Evolutionary conservation across 768 basidiomycete species (phyloP), one percentile per base, ranked within the genome.

Genomic region (Gloeophyllum trabeum): DNA sequence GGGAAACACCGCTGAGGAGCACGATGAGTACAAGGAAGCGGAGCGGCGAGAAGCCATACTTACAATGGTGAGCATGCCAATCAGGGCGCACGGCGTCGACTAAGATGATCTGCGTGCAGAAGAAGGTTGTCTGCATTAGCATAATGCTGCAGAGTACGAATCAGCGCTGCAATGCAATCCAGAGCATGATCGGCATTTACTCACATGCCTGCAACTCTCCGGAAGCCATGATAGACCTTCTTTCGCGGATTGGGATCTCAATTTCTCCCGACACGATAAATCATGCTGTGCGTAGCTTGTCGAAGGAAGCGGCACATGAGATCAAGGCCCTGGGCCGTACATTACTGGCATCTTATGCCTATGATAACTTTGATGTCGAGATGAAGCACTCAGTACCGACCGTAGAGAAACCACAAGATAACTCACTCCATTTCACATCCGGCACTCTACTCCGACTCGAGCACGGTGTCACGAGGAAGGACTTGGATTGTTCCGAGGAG

Each of bases 291-390:
- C 35, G 19, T 3, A 43, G 43, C 2, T 48, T 60, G 20, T 52
- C 54, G 21, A 18, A 24, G 10, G 41, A 47, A n/a, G 14, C 40
- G 2, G 4, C 12, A 4, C 49, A 43, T 14, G 21, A 30, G 1
- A 46, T 48, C 0, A 43, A 46, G 10, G 34, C 47, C 6, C 46
- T 60, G n/a, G 61, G 58, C 0, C 39, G 48, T 20, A 54, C 51
- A 4, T 44, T 61, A 4, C 41, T 55, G 1, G 45, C 53, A 1
- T 41, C 47, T 4, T 63, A 57, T 48, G 62, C 62, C 4, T 71
- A 64, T 21, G 62, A 72, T 43, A 72, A 72, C 48, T 57, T 70
- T 21, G 66, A 72, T 44, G 53, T 69, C 4, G 51, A 63, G 28
- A 44, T 68, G 4, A 57, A 62, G 36, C 41, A 48, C 6, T 14